These are phyloP conservation scores for Primulina huaijiensis DNA, from an alignment of 257 asterid species.

Conservation along the genomic window DNA sequence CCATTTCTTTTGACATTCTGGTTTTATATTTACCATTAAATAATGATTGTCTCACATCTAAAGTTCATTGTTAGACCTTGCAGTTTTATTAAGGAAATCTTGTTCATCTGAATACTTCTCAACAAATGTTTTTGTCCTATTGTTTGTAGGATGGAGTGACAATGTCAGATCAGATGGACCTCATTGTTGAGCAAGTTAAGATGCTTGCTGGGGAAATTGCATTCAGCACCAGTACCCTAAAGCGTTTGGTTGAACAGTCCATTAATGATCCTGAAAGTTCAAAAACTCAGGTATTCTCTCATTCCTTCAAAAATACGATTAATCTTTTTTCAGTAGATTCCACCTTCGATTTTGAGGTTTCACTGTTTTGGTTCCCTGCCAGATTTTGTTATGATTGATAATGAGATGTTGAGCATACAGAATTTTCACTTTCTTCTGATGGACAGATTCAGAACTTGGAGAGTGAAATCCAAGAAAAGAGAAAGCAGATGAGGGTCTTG, in stretches of 20 bases:
- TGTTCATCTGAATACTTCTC: slow-evolving; percentile 21
- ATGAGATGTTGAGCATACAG: slow-evolving; percentile 18
- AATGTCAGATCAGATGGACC: slow-evolving; percentile 87
- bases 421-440: slow-evolving; percentile 13
- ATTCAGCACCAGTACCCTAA: slow-evolving; percentile 82
- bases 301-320: slow-evolving; percentile 3
- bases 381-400: slow-evolving; percentile 20
- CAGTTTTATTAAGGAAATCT: slow-evolving; percentile 9
- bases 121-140: slow-evolving; percentile 21
- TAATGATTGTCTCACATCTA: not conserved
- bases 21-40: not conserved
- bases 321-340: not conserved
- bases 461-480: slow-evolving; percentile 82
- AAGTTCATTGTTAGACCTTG: slow-evolving; percentile 11
- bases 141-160: slow-evolving; percentile 66
- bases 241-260: slow-evolving; percentile 83
- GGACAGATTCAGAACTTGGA: slow-evolving; percentile 80
- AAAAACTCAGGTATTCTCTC: slow-evolving; percentile 55
- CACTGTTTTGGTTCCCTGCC: slow-evolving; percentile 9
- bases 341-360: not conserved
- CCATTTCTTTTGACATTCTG: not conserved
- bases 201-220: slow-evolving; percentile 99
- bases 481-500: slow-evolving; percentile 69
- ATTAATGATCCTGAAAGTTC: slow-evolving; percentile 77
- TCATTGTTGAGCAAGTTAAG: slow-evolving; percentile 95